Evolutionary conservation across 495 filamentous ascomycete genomes (phyloP), one percentile per base, ranked within the genome.

Genomic region (Trypethelium eluteriae): DNA sequence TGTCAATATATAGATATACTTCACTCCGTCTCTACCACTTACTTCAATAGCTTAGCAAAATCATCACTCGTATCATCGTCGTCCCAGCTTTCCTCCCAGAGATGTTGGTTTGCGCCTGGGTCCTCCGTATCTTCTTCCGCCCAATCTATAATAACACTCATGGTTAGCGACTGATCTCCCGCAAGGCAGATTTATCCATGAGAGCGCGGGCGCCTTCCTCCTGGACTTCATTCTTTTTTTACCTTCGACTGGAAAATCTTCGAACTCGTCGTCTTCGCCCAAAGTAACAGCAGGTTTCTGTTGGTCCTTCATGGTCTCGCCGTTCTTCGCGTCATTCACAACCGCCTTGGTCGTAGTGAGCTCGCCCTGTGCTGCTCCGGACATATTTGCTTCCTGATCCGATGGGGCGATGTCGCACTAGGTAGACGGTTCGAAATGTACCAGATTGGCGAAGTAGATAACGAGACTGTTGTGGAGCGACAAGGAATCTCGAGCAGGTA

Each of bases 1-100:
- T 59, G 70, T 64, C 61, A 67, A 66, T 38, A 49, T 41, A 32
- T 68, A 62, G 36, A 38, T 38, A 18, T 39, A 12, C 46, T 35
- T 16, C 7, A 38, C n/a, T 10, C 61, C n/a, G 7, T 64, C 2
- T 41, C 63, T 38, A 14, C 39, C 36, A 82, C 88, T 70, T 77
- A 98, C 95, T 91, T 95, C 75, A 98, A 79, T 85, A 97, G 94
- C 76, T 89, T 85, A 12, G 92, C 92, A 75, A 98, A 98, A 72
- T 98, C 94, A 76, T 98, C 95, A 71, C 83, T 93, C 66, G 92
- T 92, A 81, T 98, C 94, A 76, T 98, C 94, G 72, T 98, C 94
- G 78, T 98, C 94, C 94, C 94, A 98, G 81, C 92, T 97, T 83
- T 98, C 94, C 81, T 98, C 94, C 94, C 94, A 98, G 66, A 98